Evolutionary conservation across 1,284 basidiomycete genomes (phyloP).

Genomic region (Testicularia cyperi): DNA sequence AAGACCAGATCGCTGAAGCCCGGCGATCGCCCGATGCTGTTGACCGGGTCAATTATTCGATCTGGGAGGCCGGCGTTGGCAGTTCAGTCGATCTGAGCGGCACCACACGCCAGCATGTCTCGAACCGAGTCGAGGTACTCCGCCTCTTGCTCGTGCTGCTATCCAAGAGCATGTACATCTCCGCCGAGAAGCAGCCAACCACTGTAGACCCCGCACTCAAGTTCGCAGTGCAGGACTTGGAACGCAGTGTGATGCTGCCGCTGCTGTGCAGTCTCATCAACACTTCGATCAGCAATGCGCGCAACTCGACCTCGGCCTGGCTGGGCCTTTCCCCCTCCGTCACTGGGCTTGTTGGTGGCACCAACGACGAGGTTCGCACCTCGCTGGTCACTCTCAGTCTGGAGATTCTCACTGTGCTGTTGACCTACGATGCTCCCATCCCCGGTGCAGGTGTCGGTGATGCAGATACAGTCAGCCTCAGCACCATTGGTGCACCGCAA

Average conservation of each 20-base stretch:
- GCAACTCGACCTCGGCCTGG: conserved; percentile 26
- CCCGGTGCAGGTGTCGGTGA: no score
- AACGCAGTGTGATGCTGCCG: conserved; percentile 41
- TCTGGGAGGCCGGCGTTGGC: conserved; percentile 58
- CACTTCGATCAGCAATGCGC: conserved; percentile 40
- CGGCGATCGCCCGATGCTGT: neutral
- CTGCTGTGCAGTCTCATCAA: conserved; percentile 57
- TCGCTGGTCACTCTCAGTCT: conserved; percentile 37
- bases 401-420: conserved; percentile 47
- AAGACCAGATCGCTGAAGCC: conserved; percentile 41
- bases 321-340: conserved; percentile 21
- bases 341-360: conserved; percentile 18
- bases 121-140: conserved; percentile 48
- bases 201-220: conserved; percentile 29
- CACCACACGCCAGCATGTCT: conserved; percentile 36
- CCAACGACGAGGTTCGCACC: conserved; percentile 31
- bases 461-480: conserved; percentile 19
- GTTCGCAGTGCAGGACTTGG: conserved; percentile 37
- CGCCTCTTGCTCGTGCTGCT: conserved; percentile 52
- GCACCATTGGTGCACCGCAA: conserved; percentile 15
- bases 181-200: conserved; percentile 15
- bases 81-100: conserved; percentile 44
- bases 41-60: conserved; percentile 32
- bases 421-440: conserved; percentile 40
- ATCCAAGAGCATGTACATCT: conserved; percentile 54